Conservation (phyloP, 116 monocot species). For the Iris pallida region DNA sequence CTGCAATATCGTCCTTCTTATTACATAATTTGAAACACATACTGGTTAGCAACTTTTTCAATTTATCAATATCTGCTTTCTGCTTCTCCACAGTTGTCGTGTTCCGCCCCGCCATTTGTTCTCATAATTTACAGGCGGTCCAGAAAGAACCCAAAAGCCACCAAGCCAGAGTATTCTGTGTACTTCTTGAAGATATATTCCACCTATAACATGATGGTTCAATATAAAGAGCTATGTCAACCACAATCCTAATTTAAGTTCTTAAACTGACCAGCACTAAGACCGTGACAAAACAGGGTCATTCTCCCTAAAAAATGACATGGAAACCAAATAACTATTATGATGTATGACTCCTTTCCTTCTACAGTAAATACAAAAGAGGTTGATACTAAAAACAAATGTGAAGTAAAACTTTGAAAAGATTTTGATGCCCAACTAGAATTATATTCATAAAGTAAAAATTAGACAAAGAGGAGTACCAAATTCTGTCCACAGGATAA, state of each 20-base stretch:
- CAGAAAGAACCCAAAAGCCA: conserved; percentile 82
- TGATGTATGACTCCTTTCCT: too few species aligned
- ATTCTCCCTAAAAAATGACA: too few species aligned
- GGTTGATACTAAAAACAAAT: neutral
- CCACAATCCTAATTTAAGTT: too few species aligned
- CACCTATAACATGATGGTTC: conserved; percentile 35
- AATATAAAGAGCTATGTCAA: neutral
- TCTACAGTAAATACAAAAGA: neutral
- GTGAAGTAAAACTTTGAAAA: too few species aligned
- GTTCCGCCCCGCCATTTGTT: conserved; percentile 86
- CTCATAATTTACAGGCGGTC: conserved; percentile 74
- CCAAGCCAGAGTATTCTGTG: conserved; percentile 76
- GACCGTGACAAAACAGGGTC: too few species aligned
- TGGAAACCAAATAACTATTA: too few species aligned
- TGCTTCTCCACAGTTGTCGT: conserved; percentile 67
- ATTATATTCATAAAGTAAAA: too few species aligned
- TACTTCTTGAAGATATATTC: conserved; percentile 68
- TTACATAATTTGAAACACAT: conserved; percentile 87
- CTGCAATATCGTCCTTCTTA: conserved; percentile 75
- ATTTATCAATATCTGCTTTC: conserved; percentile 52
- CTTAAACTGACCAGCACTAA: too few species aligned
- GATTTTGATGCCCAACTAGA: too few species aligned
- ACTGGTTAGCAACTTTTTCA: conserved; percentile 56
- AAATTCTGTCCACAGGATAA: conserved; percentile 90
- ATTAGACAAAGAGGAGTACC: conserved; percentile 32